Conservation (phyloP, 139 green algal genomes). For the Zygnema cylindricum region DNA sequence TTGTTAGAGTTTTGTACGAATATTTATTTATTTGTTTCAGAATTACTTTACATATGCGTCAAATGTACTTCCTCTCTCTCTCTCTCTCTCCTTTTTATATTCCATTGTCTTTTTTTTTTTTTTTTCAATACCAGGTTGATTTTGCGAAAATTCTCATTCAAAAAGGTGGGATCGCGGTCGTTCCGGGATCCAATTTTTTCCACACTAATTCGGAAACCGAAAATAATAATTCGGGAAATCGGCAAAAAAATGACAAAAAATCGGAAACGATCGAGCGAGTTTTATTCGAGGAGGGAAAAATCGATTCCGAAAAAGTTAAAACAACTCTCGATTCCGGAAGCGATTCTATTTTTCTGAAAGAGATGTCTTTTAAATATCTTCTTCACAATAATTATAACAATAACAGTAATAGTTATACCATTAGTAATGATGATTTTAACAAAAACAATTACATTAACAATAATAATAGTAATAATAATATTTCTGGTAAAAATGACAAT, state of each 20-base stretch:
- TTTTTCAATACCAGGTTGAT: neutral
- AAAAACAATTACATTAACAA: too few species aligned
- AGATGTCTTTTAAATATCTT: too few species aligned
- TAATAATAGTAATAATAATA: too few species aligned
- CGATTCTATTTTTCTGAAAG: neutral
- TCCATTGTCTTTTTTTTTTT: neutral
- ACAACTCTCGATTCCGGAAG: neutral
- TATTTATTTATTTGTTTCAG: neutral
- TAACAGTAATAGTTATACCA: too few species aligned
- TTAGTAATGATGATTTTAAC: too few species aligned
- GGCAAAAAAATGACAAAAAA: neutral
- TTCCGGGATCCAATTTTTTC: conserved; percentile 34
- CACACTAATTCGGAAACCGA: neutral
- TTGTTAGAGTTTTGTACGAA: neutral
- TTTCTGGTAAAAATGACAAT: neutral
- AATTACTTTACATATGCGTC: neutral
- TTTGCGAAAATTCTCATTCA: neutral
- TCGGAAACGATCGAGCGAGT: neutral
- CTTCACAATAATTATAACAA: too few species aligned
- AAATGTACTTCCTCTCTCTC: neutral
- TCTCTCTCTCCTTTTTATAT: neutral
- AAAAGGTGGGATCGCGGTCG: conserved; percentile 38
- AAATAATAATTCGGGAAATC: neutral
- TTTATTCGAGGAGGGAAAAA: neutral
- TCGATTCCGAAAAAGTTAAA: neutral